These are phyloP conservation scores for Xylariaceae sp. DNA, from an alignment of 2,329 filamentous ascomycete species.

Conservation along the genomic window DNA sequence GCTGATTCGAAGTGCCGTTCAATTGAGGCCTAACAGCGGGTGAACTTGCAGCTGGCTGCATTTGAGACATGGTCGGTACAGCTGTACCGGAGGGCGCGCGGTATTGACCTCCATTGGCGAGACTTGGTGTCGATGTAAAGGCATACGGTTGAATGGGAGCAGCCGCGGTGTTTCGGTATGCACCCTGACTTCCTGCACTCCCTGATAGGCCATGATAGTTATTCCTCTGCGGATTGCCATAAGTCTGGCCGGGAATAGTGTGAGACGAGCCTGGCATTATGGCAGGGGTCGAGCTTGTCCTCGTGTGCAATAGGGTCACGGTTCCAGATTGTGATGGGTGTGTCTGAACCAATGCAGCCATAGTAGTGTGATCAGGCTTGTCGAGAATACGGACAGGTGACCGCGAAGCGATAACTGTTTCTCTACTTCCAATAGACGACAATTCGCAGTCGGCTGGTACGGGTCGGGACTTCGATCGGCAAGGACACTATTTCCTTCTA, in stretches of 20 bases:
- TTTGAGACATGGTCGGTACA: slow-evolving; percentile 39
- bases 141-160: slow-evolving; percentile 71
- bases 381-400: slow-evolving; percentile 15
- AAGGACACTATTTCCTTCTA: slow-evolving; percentile 10
- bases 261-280: slow-evolving; percentile 50
- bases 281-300: slow-evolving; percentile 61
- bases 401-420: slow-evolving; percentile 16
- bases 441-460: slow-evolving; percentile 15
- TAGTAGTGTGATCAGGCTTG: slow-evolving; percentile 35
- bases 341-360: slow-evolving; percentile 82
- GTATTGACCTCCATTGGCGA: slow-evolving; percentile 51
- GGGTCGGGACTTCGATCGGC: too few species aligned
- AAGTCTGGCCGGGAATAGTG: slow-evolving; percentile 48
- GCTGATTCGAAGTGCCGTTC: slow-evolving; percentile 39
- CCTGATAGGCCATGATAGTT: slow-evolving; percentile 49
- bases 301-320: slow-evolving; percentile 71
- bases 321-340: slow-evolving; percentile 72
- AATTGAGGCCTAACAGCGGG: slow-evolving; percentile 41
- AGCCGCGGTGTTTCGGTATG: slow-evolving; percentile 52
- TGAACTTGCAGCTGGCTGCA: slow-evolving; percentile 37
- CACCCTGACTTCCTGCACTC: slow-evolving; percentile 39
- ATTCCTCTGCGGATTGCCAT: slow-evolving; percentile 47
- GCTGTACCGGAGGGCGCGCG: slow-evolving; percentile 45
- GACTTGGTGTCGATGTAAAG: slow-evolving; percentile 66
- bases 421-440: too few species aligned